Conservation (phyloP, 371 early-diverging fungal genomes). For the Apophysomyces trapeziformis region DNA sequence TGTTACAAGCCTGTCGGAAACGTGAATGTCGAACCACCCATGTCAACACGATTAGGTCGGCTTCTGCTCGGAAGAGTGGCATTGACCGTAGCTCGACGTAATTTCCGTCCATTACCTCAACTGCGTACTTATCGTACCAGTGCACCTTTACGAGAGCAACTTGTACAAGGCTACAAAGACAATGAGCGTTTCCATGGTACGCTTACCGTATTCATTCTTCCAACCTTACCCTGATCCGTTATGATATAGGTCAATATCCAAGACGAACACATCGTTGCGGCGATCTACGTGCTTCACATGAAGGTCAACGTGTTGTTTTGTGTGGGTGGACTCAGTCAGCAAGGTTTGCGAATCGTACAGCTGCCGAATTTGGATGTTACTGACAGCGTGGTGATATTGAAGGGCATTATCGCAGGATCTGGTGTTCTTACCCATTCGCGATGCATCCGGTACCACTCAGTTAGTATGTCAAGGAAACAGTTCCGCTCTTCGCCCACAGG, state of each 20-base stretch:
- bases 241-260: constrained; percentile 45
- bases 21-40: neutral
- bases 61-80: neutral
- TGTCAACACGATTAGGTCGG: constrained; percentile 8
- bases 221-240: constrained; percentile 1
- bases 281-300: constrained; percentile 53
- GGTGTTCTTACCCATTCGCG: constrained; percentile 73
- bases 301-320: constrained; percentile 67
- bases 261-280: constrained; percentile 76
- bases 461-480: constrained; percentile 51
- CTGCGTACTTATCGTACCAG: neutral
- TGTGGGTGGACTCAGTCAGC: constrained; percentile 80
- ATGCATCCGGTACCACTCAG: constrained; percentile 70
- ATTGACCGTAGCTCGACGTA: neutral
- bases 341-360: constrained; percentile 39
- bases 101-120: neutral
- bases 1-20: no score
- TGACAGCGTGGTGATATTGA: constrained; percentile 8
- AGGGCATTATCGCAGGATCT: constrained; percentile 67
- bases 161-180: constrained; percentile 40
- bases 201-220: neutral
- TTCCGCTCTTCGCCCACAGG: constrained; percentile 29
- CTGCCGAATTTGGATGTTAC: neutral
- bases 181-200: constrained; percentile 44
- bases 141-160: constrained; percentile 9